These are phyloP conservation scores for Candida ponderosae DNA, from an alignment of 805 yeast species.

Conservation along the genomic window DNA sequence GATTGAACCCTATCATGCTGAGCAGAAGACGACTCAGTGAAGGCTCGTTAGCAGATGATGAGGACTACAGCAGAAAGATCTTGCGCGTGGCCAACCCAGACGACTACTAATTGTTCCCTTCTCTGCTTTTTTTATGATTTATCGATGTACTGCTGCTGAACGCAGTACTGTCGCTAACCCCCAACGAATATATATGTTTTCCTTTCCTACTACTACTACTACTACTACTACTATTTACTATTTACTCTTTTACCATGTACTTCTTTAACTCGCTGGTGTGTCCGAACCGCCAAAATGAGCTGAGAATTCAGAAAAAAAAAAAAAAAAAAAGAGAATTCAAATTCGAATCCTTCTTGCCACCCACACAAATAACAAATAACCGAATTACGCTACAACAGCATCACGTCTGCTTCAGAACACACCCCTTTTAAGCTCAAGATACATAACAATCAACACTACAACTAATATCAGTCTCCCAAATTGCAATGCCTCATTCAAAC, in stretches of 20 bases:
- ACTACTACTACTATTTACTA: too few species aligned
- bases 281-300: constrained; percentile 1
- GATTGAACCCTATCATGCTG: constrained; percentile 67
- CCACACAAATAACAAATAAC: background rate
- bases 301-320: background rate
- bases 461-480: background rate
- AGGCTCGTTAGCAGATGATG: constrained; percentile 82
- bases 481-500: constrained; percentile 21
- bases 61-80: constrained; percentile 73
- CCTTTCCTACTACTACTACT: too few species aligned
- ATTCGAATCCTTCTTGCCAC: too few species aligned
- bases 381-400: too few species aligned
- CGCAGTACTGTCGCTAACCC: background rate
- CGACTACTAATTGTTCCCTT: constrained; percentile 20
- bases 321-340: background rate
- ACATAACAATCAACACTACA: background rate
- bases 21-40: constrained; percentile 81
- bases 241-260: background rate
- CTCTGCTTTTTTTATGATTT: background rate
- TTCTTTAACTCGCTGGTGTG: background rate
- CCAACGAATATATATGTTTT: too few species aligned
- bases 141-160: constrained; percentile 3
- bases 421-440: too few species aligned
- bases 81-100: constrained; percentile 89
- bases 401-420: too few species aligned